These are phyloP conservation scores for Hypoxylon sp. DNA, from an alignment of 2,329 filamentous ascomycete genomes.

Conservation along the genomic window DNA sequence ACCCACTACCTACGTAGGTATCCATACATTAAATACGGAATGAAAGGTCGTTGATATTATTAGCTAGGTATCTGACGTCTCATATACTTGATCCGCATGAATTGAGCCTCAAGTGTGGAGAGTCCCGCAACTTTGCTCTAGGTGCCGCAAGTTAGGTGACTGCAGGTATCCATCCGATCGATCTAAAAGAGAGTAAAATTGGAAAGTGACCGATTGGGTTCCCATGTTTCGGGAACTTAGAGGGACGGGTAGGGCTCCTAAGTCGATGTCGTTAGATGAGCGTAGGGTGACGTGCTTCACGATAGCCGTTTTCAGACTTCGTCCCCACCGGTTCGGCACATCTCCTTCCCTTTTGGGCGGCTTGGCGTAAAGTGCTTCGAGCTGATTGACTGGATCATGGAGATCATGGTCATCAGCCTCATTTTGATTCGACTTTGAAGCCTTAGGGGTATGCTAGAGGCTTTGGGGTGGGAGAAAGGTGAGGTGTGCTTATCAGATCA, in stretches of 20 bases:
- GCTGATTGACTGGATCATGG: constrained; percentile 12
- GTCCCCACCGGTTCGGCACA: constrained; percentile 26
- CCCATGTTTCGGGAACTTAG: not conserved
- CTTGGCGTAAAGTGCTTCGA: not conserved
- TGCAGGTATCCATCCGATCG: constrained; percentile 22
- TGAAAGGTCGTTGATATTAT: not conserved
- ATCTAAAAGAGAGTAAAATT: constrained; percentile 9
- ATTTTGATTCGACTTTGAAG: not conserved
- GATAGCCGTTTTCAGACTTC: constrained; percentile 14
- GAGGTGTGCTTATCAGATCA: not conserved
- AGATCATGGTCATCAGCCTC: not conserved
- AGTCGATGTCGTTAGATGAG: constrained; percentile 32
- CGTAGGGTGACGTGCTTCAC: constrained; percentile 39
- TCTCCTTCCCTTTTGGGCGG: constrained; percentile 23
- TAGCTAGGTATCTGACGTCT: not conserved
- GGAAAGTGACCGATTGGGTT: constrained; percentile 23
- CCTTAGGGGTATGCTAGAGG: too few relatives aligned
- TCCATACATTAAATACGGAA: not conserved
- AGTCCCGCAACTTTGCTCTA: constrained; percentile 22
- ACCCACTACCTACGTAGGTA: too few relatives aligned
- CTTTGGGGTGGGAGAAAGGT: not conserved
- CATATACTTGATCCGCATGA: not conserved
- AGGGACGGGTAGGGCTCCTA: constrained; percentile 8
- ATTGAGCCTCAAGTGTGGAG: constrained; percentile 37
- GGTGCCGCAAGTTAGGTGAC: constrained; percentile 6